Evolutionary conservation across 495 filamentous ascomycete species (phyloP).

Genomic region (Penicillium flavigenum): DNA sequence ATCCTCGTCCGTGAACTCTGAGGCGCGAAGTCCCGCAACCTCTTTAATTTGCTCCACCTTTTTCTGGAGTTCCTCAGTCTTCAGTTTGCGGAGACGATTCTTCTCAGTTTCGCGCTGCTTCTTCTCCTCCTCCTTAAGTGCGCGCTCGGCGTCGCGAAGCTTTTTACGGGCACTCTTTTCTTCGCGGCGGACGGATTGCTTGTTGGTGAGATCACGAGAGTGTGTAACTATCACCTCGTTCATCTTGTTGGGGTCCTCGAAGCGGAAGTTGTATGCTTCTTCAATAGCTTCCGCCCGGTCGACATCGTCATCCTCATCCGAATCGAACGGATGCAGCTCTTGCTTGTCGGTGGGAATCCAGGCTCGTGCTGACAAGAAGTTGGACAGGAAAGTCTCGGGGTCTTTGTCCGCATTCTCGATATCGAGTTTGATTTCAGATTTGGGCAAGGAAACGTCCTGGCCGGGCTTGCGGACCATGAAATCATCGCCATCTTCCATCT

Average conservation of each 20-base stretch:
- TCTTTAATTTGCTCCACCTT: conserved; percentile 82
- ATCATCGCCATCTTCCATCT: conserved; percentile 64
- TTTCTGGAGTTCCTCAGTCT: conserved; percentile 81
- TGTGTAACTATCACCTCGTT: conserved; percentile 85
- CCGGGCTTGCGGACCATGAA: conserved; percentile 65
- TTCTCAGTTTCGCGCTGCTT: conserved; percentile 74
- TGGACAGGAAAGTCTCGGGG: conserved; percentile 83
- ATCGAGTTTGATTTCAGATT: conserved; percentile 56
- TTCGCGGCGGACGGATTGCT: conserved; percentile 79
- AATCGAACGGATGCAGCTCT: conserved; percentile 75
- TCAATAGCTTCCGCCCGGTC: conserved; percentile 82
- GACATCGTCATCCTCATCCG: conserved; percentile 86
- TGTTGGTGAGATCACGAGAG: conserved; percentile 76
- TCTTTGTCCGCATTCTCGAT: conserved; percentile 79
- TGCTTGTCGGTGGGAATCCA: conserved; percentile 69
- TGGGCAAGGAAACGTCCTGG: conserved; percentile 39
- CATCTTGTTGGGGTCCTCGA: conserved; percentile 81
- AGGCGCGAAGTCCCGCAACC: conserved; percentile 70
- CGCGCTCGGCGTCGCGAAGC: conserved; percentile 70
- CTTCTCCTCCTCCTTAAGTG: conserved; percentile 76
- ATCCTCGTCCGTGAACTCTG: conserved; percentile 68
- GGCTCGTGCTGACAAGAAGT: conserved; percentile 84
- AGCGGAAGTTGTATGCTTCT: conserved; percentile 93
- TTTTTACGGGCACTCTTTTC: conserved; percentile 73
- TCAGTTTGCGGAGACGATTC: conserved; percentile 77